phyloP scores from a whole-genome alignment of 2,329 filamentous ascomycete genomes.

The Colletotrichum lindemuthianum region DNA sequence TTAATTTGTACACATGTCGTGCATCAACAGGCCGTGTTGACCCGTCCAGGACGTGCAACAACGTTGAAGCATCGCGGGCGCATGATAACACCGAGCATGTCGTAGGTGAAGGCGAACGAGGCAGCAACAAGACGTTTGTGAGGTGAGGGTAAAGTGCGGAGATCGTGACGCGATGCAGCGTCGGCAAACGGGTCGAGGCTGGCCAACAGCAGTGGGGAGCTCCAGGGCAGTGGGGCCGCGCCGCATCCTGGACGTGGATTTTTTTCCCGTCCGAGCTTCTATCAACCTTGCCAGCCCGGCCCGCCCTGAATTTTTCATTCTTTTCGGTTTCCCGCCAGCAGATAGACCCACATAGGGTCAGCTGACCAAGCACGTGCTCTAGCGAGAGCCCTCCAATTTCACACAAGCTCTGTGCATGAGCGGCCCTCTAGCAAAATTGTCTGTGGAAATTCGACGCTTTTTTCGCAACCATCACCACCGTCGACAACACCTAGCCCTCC shows the following conservation, averaged over 20 bases:
- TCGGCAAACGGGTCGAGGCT: conserved; percentile 14
- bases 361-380: conserved; percentile 22
- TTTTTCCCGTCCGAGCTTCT: conserved; percentile 22
- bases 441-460: conserved; percentile 5
- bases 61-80: neutral
- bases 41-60: neutral
- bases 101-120: conserved; percentile 1
- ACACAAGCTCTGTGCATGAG: neutral
- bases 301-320: neutral
- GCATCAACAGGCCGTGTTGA: neutral
- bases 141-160: conserved; percentile 34
- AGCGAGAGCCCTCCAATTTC: conserved; percentile 23
- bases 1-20: conserved; percentile 5
- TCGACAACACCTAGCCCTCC: conserved; percentile 36
- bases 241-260: neutral
- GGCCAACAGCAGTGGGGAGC: conserved; percentile 14
- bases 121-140: conserved; percentile 16
- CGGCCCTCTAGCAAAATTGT: conserved; percentile 19
- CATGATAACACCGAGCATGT: conserved; percentile 15
- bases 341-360: conserved; percentile 1
- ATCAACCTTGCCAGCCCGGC: neutral
- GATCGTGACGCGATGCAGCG: conserved; percentile 32
- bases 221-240: conserved; percentile 5
- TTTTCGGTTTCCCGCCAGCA: neutral
- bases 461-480: conserved; percentile 34